Evolutionary conservation across 495 filamentous ascomycete genomes (phyloP).

Genomic region (Poronia punctata): DNA sequence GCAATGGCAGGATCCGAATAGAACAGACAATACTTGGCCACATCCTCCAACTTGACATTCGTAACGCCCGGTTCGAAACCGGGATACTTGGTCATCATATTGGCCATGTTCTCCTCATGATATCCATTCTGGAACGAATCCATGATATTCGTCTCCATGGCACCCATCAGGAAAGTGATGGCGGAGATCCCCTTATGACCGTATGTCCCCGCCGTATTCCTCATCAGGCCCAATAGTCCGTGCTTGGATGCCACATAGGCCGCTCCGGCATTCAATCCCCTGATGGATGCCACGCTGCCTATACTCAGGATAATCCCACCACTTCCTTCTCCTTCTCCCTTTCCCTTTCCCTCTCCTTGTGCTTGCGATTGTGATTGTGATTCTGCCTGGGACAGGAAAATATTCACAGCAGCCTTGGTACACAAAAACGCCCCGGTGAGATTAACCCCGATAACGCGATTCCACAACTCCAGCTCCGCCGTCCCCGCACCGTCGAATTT

Average conservation of each 20-base stretch:
- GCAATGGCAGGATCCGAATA: conserved; percentile 4
- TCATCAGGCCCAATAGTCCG: conserved; percentile 51
- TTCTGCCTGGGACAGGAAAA: no score
- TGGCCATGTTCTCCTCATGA: conserved; percentile 18
- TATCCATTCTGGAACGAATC: conserved; percentile 32
- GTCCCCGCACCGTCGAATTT: conserved; percentile 47
- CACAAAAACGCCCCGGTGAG: conserved; percentile 50
- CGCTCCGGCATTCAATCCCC: conserved; percentile 32
- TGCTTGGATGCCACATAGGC: conserved; percentile 51
- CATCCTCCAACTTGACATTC: conserved; percentile 13
- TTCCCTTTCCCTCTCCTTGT: no score
- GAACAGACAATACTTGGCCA: conserved; percentile 13
- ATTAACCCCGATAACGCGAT: conserved; percentile 52
- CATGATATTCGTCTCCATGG: conserved; percentile 44
- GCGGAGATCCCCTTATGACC: conserved; percentile 48
- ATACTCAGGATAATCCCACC: conserved; percentile 42
- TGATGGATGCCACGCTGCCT: conserved; percentile 25
- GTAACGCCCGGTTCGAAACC: conserved; percentile 13
- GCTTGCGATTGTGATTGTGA: conserved; percentile 1
- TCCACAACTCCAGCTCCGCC: conserved; percentile 42
- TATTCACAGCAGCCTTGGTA: conserved; percentile 44
- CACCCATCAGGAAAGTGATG: conserved; percentile 50
- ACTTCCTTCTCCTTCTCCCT: conserved; percentile 6
- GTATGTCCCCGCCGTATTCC: conserved; percentile 55
- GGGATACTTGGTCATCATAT: background rate